phyloP scores from a whole-genome alignment of 1,284 basidiomycete species.

The Cerrena zonata region DNA sequence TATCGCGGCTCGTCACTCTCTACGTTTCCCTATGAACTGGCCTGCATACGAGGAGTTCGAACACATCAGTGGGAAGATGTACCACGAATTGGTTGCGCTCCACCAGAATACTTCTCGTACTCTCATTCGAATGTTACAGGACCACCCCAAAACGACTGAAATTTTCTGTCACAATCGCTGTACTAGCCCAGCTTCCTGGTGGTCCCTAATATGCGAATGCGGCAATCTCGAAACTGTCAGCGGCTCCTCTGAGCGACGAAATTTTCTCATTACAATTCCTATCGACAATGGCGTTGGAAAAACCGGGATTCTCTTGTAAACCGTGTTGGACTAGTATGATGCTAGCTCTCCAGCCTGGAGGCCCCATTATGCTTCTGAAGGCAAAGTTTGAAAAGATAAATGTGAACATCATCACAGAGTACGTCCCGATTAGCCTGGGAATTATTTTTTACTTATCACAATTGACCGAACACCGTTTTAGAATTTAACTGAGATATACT shows the following conservation, averaged over 20 bases:
- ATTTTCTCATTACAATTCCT: background rate
- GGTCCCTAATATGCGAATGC: no score
- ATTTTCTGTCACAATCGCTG: no score
- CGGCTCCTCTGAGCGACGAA: background rate
- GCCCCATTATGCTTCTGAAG: background rate
- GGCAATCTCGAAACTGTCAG: background rate
- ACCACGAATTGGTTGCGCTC: conserved; percentile 6
- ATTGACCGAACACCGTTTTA: no score
- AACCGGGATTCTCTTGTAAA: background rate
- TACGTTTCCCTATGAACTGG: conserved; percentile 4
- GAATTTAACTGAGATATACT: no score
- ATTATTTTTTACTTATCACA: no score
- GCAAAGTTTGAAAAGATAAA: background rate
- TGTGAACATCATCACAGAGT: no score
- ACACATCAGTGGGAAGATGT: conserved; percentile 6
- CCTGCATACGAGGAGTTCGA: conserved; percentile 11
- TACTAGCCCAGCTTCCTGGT: no score
- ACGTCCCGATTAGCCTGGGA: no score
- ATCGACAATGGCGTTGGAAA: background rate
- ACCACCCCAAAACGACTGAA: no score
- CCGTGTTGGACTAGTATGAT: background rate
- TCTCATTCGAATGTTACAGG: no score
- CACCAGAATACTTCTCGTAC: background rate
- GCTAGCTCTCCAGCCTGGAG: background rate
- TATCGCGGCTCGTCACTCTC: conserved; percentile 1